Evolutionary conservation across 2,329 filamentous ascomycete species (phyloP).

Genomic region (Pseudogymnoascus sp.): DNA sequence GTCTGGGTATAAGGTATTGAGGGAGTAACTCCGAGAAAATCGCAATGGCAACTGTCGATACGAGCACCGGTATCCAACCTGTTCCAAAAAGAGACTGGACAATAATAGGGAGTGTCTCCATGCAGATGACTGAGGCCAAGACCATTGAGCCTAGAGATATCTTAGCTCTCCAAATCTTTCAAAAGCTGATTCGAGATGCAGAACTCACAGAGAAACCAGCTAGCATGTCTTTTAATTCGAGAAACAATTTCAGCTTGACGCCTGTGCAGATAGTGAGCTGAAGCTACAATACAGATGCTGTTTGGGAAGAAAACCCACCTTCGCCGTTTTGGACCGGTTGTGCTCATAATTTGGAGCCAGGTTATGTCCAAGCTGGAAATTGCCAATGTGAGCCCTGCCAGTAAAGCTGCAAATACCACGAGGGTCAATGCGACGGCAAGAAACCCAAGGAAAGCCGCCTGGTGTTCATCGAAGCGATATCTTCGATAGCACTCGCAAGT

Average conservation of each 20-base stretch:
- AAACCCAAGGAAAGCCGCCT: neutral
- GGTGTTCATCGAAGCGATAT: neutral
- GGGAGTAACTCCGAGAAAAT: constrained; percentile 25
- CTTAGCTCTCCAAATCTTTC: neutral
- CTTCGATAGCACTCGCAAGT: constrained; percentile 4
- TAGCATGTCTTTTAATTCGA: constrained; percentile 19
- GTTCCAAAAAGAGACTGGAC: constrained; percentile 18
- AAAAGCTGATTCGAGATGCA: neutral
- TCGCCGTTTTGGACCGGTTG: constrained; percentile 18
- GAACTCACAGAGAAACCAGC: constrained; percentile 25
- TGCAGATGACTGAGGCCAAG: constrained; percentile 21
- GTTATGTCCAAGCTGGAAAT: constrained; percentile 23
- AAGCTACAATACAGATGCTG: neutral
- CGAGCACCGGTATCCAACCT: constrained; percentile 20
- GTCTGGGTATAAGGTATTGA: constrained; percentile 22
- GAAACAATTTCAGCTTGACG: constrained; percentile 18
- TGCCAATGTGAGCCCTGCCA: constrained; percentile 23
- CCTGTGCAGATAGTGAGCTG: constrained; percentile 16
- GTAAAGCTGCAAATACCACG: constrained; percentile 18
- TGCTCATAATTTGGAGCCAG: constrained; percentile 19
- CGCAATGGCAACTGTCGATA: constrained; percentile 22
- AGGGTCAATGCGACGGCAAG: constrained; percentile 15
- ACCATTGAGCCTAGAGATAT: constrained; percentile 22
- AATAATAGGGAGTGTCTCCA: constrained; percentile 22
- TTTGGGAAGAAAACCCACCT: constrained; percentile 14